Base-by-base conservation (phyloP, 805 yeast genomes). In the Scheffersomyces coipomensis region DNA sequence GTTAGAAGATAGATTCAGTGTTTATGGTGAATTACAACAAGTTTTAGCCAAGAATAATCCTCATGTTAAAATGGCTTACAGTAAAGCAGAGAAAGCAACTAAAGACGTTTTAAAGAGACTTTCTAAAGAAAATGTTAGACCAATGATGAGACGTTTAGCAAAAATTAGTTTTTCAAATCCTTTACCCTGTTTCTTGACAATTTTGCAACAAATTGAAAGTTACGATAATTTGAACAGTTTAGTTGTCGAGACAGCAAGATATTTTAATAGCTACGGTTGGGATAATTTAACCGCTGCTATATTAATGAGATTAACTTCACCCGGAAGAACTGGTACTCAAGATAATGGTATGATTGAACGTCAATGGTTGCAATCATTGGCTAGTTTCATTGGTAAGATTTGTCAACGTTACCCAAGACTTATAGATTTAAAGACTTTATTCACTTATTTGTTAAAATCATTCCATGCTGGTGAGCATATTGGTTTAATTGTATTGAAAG, bases 121-220 rank as follows among this genome's bases (percentile, higher is more conserved):
- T 19, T 87, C 96, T 16, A 83, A 83, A 33, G 90, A 87, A 45
- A 89, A 87, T 44, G 82, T 85, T 1, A 69, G 74, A 19, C 76
- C 79, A 17, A 83, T 86, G 76, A 83, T 84, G 77, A 72, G 89
- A 44, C 71, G 78, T 33, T 64, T 91, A 18, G 84, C 95, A 0
- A 81, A 82, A 47, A 70, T 88, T 10, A 76, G 89, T 16, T 81
- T 79, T 43, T 64, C 85, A 1, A 88, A 88, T 56, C 97, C 98
- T 2, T 56, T 89, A 15, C 84, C 95, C 2, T 79, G 89, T 11
- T 76, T 90, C 32, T 64, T 77, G 17, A 82, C 86, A 0, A 73
- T 87, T 33, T 70, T 90, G 9, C 79, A 79, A 33, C 97, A 88
- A 54, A 79, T 91, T 46, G 98, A 91, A 60, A 88, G 93, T 65